Base-by-base conservation (phyloP, 352 stramenopile species). In the Globisporangium solare region DNA sequence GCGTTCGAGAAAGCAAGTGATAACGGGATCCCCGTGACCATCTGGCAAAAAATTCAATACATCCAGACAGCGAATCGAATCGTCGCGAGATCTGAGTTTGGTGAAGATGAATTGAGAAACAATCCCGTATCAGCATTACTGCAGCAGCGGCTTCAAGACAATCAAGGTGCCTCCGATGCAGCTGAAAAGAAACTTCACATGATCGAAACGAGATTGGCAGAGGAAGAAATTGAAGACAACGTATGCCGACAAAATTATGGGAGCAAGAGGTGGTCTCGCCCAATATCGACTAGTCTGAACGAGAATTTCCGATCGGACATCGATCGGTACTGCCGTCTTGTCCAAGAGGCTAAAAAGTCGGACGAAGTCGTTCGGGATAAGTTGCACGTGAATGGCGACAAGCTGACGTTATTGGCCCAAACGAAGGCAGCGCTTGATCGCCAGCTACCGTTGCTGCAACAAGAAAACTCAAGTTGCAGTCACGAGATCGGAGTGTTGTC, bases 271-370 rank as follows among this genome's bases (percentile, higher is more conserved):
- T 92, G 82, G 82, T 37, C 63, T 31, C 73, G 79, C 0, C 76
- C 82, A 10, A n/a, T 70, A 43, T 92, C 81, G 12, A 63, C 65
- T 3, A 58, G 66, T 6, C 56, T 92, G 8, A 86, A 83, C 56
- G 66, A 79, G 37, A 72, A 67, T 45, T 88, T 92, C 56, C 71
- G 68, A 32, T 55, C 68, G 15, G 82, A 92, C 55, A 71, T 89
- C 52, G 79, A 89, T 60, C 79, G 82, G 17, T 92, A 86, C 59
- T 87, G 82, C 53, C 75, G 79, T 6, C 63, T 92, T n/a, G 65
- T 89, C 7, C 82, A 81, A 37, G 76, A 92, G 40, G 79, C 76
- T 8, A 88, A 86, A 53, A 72, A 70, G 46, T 89, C 79, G 17
- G 82, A 92, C 54, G 62, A 72, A n/a, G 66, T 84, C 24, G 74